These are phyloP conservation scores for Serendipita vermifera DNA, from an alignment of 768 basidiomycete genomes.

Conservation along the genomic window DNA sequence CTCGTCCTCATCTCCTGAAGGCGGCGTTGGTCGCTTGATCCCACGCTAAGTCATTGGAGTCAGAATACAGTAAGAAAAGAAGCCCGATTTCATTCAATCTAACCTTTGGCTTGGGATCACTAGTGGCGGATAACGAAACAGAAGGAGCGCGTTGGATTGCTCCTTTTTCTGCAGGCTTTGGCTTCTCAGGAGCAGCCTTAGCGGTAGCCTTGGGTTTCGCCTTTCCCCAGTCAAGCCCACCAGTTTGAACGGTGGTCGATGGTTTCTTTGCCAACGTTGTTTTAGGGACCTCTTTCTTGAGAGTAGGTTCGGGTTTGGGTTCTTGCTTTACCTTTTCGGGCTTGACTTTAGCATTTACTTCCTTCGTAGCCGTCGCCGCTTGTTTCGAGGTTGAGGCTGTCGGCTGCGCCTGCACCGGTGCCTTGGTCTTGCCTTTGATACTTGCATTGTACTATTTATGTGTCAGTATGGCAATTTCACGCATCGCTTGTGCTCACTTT, in stretches of 20 bases:
- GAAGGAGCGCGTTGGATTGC: constrained; percentile 10
- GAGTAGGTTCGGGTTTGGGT: constrained; percentile 13
- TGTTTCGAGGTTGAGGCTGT: neutral
- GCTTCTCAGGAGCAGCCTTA: neutral
- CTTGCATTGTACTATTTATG: neutral
- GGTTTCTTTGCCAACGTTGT: constrained; percentile 20
- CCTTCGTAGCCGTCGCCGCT: neutral
- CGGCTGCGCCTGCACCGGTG: neutral
- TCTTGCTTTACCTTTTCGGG: neutral
- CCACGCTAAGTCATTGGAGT: constrained; percentile 9
- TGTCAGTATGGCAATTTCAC: neutral
- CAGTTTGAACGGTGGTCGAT: constrained; percentile 25
- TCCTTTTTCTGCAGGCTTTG: constrained; percentile 14
- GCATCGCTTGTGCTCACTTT: neutral
- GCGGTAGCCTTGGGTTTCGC: constrained; percentile 31
- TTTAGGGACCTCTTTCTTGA: constrained; percentile 20
- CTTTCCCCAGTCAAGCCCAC: constrained; percentile 52
- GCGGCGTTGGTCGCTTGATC: constrained; percentile 11
- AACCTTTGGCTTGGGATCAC: neutral
- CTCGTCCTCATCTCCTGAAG: constrained; percentile 15
- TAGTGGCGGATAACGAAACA: neutral
- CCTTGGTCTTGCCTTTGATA: neutral
- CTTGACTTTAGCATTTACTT: neutral
- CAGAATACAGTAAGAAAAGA: no score
- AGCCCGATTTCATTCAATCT: no score